A percentile compares a stretch with the other conserved stretches of the same genome.
Conservation (phyloP, 331 rosid genomes). For the Saraca asoca region DNA sequence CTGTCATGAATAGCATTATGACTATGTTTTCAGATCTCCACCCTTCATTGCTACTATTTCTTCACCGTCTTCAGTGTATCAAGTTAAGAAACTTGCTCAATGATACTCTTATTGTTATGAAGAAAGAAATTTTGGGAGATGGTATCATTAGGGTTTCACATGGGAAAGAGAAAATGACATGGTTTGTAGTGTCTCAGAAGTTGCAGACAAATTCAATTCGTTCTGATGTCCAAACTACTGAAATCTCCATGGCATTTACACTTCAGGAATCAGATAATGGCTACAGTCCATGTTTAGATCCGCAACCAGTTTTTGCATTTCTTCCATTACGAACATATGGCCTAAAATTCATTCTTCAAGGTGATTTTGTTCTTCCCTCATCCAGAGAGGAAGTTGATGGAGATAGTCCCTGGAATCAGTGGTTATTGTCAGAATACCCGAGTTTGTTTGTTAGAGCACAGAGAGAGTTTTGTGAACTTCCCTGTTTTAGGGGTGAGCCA, state of each 20-base stretch:
- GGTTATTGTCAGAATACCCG: constrained; percentile 90
- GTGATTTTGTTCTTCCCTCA: constrained; percentile 94
- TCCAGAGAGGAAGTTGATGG: constrained; percentile 99
- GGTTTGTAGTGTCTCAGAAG: constrained; percentile 82
- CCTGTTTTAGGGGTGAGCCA: constrained; percentile 67
- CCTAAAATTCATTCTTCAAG: constrained; percentile 89
- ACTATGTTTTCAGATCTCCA: constrained; percentile 90
- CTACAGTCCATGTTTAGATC: constrained; percentile 66
- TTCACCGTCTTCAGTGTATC: constrained; percentile 93
- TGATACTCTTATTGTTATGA: constrained; percentile 72
- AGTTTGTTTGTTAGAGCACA: constrained; percentile 76
- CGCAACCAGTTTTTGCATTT: constrained; percentile 91
- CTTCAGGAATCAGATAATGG: constrained; percentile 64
- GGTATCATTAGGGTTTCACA: constrained; percentile 80
- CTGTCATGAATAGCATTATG: constrained; percentile 58
- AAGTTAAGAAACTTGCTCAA: constrained; percentile 70
- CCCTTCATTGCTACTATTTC: constrained; percentile 89
- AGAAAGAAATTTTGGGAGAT: constrained; percentile 72
- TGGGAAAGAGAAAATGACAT: constrained; percentile 79
- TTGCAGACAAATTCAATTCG: constrained; percentile 60
- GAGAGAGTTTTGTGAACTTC: constrained; percentile 75
- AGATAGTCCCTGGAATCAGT: constrained; percentile 95
- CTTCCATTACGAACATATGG: constrained; percentile 94
- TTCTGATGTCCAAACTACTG: constrained; percentile 69
- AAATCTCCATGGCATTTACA: constrained; percentile 88